Conservation (phyloP, 176 grass and related monocot species). For the Ampelocalamus luodianensis region DNA sequence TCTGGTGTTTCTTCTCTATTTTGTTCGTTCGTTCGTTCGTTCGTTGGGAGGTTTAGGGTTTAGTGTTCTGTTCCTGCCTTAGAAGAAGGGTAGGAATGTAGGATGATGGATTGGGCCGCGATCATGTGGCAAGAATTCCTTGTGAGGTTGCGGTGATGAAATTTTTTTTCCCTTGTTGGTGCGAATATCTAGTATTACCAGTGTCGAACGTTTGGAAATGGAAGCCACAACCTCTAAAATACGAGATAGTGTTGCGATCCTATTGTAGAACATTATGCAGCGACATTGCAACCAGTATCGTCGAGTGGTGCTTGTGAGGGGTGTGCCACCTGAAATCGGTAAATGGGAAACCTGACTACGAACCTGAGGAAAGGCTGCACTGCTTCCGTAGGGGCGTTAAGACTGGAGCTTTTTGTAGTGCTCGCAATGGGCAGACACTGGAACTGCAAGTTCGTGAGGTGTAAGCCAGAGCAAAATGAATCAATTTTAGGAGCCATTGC, state of each 20-base stretch:
- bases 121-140: not conserved
- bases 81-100: not conserved
- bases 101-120: not conserved
- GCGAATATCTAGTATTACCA: not conserved
- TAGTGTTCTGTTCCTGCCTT: constrained; percentile 24
- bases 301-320: too few species aligned
- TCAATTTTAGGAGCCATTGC: not conserved
- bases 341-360: not conserved
- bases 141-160: not conserved
- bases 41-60: constrained; percentile 40
- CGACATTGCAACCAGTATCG: not conserved
- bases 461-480: not conserved
- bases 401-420: not conserved
- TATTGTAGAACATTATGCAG: not conserved
- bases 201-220: not conserved
- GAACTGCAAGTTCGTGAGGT: not conserved
- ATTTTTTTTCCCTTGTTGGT: not conserved
- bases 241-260: not conserved
- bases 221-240: not conserved
- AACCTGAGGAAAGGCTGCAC: not conserved
- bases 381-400: not conserved
- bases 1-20: not conserved
- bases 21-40: not conserved
- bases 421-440: not conserved
- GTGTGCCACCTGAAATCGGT: too few species aligned